Percentiles rank a stretch among this genome's conserved stretches.
phyloP scores from a whole-genome alignment of 2,329 filamentous ascomycete species.

The Conoideocrella luteorostrata region DNA sequence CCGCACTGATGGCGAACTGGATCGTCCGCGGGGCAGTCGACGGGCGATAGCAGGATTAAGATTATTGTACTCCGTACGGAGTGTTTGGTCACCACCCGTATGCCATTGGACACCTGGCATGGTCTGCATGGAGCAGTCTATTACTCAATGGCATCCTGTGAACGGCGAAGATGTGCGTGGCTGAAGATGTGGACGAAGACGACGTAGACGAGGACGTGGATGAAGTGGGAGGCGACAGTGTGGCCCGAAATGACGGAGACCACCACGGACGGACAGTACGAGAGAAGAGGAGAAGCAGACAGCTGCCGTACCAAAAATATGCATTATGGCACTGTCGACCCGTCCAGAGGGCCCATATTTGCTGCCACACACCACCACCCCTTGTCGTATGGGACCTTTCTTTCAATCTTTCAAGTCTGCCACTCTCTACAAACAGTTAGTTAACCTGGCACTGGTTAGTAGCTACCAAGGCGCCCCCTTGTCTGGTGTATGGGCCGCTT shows the following conservation, averaged over 20 bases:
- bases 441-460: background rate
- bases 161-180: background rate
- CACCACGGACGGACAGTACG: no score
- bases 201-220: no score
- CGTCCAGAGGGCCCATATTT: background rate
- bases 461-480: background rate
- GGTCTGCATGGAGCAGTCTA: background rate
- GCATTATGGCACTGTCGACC: background rate
- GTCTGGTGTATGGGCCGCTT: constrained; percentile 1
- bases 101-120: background rate
- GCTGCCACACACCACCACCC: constrained; percentile 5
- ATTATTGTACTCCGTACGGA: no score
- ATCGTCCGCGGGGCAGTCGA: background rate
- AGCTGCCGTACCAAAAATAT: background rate
- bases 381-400: no score
- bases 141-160: background rate
- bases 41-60: background rate
- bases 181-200: no score
- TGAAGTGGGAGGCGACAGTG: background rate
- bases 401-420: no score
- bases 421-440: no score
- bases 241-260: no score
- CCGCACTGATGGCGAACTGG: background rate
- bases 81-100: background rate
- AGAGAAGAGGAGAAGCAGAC: background rate